phyloP scores from a whole-genome alignment of 345 rosid species.

The Lepidium didymum region DNA sequence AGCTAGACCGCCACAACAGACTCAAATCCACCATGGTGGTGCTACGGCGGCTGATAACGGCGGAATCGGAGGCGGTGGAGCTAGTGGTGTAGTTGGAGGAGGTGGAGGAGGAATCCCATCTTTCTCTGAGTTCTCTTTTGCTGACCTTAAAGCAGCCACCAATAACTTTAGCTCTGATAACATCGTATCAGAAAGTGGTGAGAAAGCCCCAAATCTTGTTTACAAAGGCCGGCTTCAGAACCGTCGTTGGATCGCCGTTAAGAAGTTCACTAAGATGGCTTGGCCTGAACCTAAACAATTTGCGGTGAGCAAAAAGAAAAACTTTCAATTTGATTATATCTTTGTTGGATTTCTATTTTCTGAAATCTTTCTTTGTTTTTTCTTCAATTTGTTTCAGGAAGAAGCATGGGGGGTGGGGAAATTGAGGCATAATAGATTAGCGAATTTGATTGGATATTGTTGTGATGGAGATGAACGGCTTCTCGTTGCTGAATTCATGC shows the following conservation, averaged over 20 bases:
- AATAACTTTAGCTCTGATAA: slow-evolving; percentile 57
- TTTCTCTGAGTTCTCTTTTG: slow-evolving; percentile 57
- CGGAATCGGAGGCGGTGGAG: slow-evolving; percentile 28
- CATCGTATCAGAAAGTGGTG: slow-evolving; percentile 73
- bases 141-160: slow-evolving; percentile 67
- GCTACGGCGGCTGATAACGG: slow-evolving; percentile 31
- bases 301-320: slow-evolving; percentile 28
- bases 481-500: slow-evolving; percentile 97
- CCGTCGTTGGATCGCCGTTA: slow-evolving; percentile 75
- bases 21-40: slow-evolving; percentile 28
- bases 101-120: slow-evolving; percentile 36
- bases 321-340: not conserved
- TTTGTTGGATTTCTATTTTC: not conserved
- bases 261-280: slow-evolving; percentile 71
- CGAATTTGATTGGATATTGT: slow-evolving; percentile 96
- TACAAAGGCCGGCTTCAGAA: slow-evolving; percentile 65
- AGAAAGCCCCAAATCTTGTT: slow-evolving; percentile 55
- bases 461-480: slow-evolving; percentile 95
- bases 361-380: not conserved
- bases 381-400: slow-evolving; percentile 40
- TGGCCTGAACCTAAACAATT: slow-evolving; percentile 86
- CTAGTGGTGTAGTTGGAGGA: slow-evolving; percentile 13
- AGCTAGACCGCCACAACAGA: slow-evolving; percentile 18
- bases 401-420: slow-evolving; percentile 93
- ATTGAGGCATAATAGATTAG: slow-evolving; percentile 70